Evolutionary conservation across 2,329 filamentous ascomycete genomes (phyloP), one percentile per base, ranked within the genome.

Genomic region (Mollisiaceae sp.): DNA sequence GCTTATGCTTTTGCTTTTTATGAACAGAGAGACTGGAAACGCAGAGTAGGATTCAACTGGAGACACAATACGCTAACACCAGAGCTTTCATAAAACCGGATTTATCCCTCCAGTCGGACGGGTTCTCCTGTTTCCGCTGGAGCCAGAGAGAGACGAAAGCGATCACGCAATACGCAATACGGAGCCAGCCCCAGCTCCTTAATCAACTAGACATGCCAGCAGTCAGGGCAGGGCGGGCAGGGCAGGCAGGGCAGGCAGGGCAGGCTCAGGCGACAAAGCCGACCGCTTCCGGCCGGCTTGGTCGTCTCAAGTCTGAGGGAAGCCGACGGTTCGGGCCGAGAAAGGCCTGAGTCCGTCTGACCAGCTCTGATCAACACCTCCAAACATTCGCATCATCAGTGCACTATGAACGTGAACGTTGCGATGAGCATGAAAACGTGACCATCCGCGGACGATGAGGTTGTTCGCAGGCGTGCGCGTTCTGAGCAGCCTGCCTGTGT

Each of bases 251-350:
- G 8, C 22, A 20, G 18, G 41, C 41, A n/a, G 18, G 38, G 47
- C 22, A n/a, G n/a, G n/a, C n/a, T n/a, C 15, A 15, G 27, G 22
- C 6, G 11, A 24, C 11, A 12, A 54, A 14, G 50, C 50, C 50
- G 50, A 54, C 24, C 15, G 22, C 47, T 27, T 52, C 43, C 43
- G 15, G 5, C 24, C 24, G 47, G 18, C 27, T 20, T 39, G 20
- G 47, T 18, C 20, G 24, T 55, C 27, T 6, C 5, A 36, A 14
- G 24, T 55, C 27, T 6, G 24, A 36, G 27, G 52, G 9, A 22
- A 32, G 20, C 56, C 36, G 56, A 63, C 39, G 58, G 62, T 59
- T 54, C 62, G 62, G 62, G 62, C 55, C 62, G 62, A 59, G 41
- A 3, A 15, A 22, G 15, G 11, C 27, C 22, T 9, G 8, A 45